Evolutionary conservation across 2,329 filamentous ascomycete species (phyloP), one percentile per base, ranked within the genome.

Genomic region (Pseudogymnoascus destructans): DNA sequence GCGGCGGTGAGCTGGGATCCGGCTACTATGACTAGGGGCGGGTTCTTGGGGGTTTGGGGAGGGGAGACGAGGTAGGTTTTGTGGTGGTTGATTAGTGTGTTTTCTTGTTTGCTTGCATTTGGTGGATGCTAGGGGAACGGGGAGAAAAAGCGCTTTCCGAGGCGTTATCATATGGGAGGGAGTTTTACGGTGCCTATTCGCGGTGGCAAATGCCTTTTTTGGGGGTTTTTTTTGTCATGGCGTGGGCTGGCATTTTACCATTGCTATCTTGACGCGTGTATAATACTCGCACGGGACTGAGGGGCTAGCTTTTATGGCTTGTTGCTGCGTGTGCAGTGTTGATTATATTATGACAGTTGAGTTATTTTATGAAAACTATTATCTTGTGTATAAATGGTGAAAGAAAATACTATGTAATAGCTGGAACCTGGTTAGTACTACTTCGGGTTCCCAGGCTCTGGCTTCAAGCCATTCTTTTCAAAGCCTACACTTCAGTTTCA

Each of bases 241-340:
- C 46, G 46, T 52, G 46, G 25, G 9, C 13, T 52, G 42, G 42
- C 23, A 52, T 17, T 52, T 52, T 52, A n/a, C 15, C 9, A 13
- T 52, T 52, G 46, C 46, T 52, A 13, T 30, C 46, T 52, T 52
- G 46, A 52, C 46, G 46, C 25, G 46, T 52, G 46, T 52, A 52
- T 52, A 30, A 32, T 52, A 52, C 46, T 49, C 46, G 25, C 25
- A 52, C 25, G 10, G 46, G 15, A 17, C n/a, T 23, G 15, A 6
- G 3, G 25, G 30, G 25, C 25, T 52, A 13, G 46, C 42, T 52
- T 40, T 52, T 52, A 52, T 52, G 25, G 46, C 46, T 52, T 52
- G 46, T 19, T 30, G 9, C 23, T 52, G 46, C 46, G 46, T 52
- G 46, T 52, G 46, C 46, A 52, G 25, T 52, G 46, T 11, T 52